Base-by-base conservation (phyloP, 2,329 filamentous ascomycete genomes). In the Xylariaceae sp. region DNA sequence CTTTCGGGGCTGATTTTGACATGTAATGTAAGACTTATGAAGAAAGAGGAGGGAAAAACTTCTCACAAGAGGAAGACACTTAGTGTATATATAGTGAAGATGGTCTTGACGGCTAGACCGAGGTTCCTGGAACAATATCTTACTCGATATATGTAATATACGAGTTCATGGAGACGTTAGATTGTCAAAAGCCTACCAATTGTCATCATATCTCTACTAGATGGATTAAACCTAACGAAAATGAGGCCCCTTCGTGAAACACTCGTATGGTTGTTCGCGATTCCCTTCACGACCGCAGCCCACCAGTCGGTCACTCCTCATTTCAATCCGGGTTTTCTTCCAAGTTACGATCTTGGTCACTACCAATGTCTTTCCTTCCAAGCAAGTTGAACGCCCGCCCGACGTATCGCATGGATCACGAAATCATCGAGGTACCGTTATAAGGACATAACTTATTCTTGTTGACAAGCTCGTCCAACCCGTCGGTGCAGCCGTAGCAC, bases 301-400 rank as follows among this genome's bases (percentile, higher is more conserved):
- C 46, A 52, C 15, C 23, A 32, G n/a, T 8, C 49, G 15, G 27
- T 79, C 2, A 65, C 63, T 16, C n/a, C n/a, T n/a, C n/a, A n/a
- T n/a, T n/a, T n/a, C n/a, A n/a, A n/a, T 75, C 78, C 1, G 61
- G 65, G 2, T 16, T 36, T 7, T 5, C 27, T 13, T 13, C 18
- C 8, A 27, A 21, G 6, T 18, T 16, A 7, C 23, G 33, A 27
- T 10, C 15, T 6, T 27, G n/a, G 7, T 15, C 20, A 3, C n/a
- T 6, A n/a, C n/a, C n/a, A n/a, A n/a, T n/a, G 21, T 26, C 15
- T 13, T 21, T 8, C 23, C 27, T 46, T 13, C 8, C 15, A n/a
- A 2, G 16, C 6, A 15, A 30, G n/a, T 5, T 26, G 13, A 20
- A 36, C 18, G n/a, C 16, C n/a, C n/a, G 8, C 3, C 18, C 10